phyloP scores from a whole-genome alignment of 495 filamentous ascomycete genomes.

The Corynascus novoguineensis region DNA sequence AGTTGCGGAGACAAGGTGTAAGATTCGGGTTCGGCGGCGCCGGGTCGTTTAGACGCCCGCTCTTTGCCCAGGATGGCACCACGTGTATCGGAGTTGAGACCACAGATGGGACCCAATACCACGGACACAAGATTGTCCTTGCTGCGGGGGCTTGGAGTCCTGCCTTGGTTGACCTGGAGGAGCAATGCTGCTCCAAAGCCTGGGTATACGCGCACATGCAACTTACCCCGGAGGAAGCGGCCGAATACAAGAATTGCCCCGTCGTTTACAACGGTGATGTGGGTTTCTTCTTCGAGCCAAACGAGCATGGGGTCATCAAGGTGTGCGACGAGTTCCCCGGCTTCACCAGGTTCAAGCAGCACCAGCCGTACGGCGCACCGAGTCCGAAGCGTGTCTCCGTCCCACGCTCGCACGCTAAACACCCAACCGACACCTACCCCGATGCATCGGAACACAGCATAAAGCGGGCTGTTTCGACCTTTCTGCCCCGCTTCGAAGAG shows the following conservation, averaged over 20 bases:
- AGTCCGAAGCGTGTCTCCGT: neutral
- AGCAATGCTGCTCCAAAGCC: neutral
- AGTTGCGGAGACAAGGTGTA: neutral
- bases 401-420: neutral
- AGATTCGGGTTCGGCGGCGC: neutral
- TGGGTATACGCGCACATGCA: constrained; percentile 1
- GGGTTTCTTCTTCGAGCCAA: neutral
- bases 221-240: neutral
- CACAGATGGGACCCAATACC: neutral
- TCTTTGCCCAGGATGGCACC: neutral
- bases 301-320: neutral
- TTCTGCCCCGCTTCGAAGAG: neutral
- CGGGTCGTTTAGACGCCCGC: neutral
- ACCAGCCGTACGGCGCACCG: neutral
- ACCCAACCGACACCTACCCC: neutral
- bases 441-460: neutral
- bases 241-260: neutral
- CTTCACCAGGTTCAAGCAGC: neutral
- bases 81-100: neutral
- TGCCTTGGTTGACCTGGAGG: neutral
- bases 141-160: neutral
- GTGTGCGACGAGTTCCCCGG: neutral
- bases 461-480: neutral
- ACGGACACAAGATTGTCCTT: neutral
- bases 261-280: neutral